Base-by-base conservation (phyloP, 2,329 filamentous ascomycete species). In the Cercospora citrullina region DNA sequence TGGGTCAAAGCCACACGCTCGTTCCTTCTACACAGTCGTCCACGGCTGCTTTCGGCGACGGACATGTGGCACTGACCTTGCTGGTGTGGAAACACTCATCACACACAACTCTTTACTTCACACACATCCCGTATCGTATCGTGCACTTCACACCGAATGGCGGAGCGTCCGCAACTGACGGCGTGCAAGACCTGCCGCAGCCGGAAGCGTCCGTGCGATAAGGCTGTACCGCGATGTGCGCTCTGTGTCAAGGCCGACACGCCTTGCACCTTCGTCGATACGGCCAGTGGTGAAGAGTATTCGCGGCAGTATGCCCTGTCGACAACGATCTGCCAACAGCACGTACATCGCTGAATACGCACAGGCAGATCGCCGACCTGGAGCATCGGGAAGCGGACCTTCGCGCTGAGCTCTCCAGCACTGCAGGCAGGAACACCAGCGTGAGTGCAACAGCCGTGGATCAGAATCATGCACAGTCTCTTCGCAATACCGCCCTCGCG, bases 241-340 rank as follows among this genome's bases (percentile, higher is more conserved):
- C 62, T 57, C 0, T 72, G 70, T 57, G 23, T 39, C 51, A 68
- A 70, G 36, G 61, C 70, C 16, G 48, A 66, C 8, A 18, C 59
- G 9, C 65, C 68, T 16, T 72, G 70, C 55, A 39, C 66, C 55
- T 71, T 72, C 30, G 39, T 69, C 16, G 70, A 72, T 33, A 63
- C 36, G 1, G 39, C 60, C 4, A 69, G 66, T 12, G 60, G 65
- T 14, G 65, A 72, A 36, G 57, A 63, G 18, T 71, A 71, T n/a
- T 68, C 70, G 6, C 61, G 69, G 6, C 62, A 71, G 53, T 71
- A 69, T 39, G 65, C 60, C 33, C 23, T 23, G 55, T 59, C 26
- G 8, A 33, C 28, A 12, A 59, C 18, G 28, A 18, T 23, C 55
- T 59, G 30, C 55, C 4, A 5, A 3, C 55, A 2, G 16, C 9